These are phyloP conservation scores for Candida tropicalis DNA, from an alignment of 1,139 yeast genomes.

Conservation along the genomic window DNA sequence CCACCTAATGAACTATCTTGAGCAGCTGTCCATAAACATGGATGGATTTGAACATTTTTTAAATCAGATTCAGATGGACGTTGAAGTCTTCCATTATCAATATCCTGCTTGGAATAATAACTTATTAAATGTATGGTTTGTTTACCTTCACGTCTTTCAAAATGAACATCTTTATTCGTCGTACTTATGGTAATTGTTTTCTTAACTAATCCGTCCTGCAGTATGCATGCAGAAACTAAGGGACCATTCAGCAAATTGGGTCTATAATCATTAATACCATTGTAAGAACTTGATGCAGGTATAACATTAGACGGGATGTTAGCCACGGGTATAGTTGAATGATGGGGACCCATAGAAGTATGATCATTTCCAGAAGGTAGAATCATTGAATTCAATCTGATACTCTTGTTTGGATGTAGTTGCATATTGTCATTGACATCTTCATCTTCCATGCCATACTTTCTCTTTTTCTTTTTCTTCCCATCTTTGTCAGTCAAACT, in stretches of 20 bases:
- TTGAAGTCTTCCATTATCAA: constrained; percentile 53
- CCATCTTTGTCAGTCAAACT: constrained; percentile 36
- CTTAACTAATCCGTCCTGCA: constrained; percentile 79
- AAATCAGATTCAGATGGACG: constrained; percentile 64
- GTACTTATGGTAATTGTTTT: constrained; percentile 72
- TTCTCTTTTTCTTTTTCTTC: constrained; percentile 34
- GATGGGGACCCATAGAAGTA: too few relatives aligned
- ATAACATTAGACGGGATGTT: constrained; percentile 13
- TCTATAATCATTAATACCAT: constrained; percentile 13
- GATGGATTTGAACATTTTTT: constrained; percentile 53
- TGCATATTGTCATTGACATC: constrained; percentile 11
- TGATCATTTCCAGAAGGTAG: background rate
- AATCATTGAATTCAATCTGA: background rate
- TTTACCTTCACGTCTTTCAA: constrained; percentile 29
- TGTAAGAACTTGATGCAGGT: constrained; percentile 17
- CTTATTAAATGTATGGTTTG: constrained; percentile 75
- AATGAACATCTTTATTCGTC: constrained; percentile 36
- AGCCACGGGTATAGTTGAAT: constrained; percentile 1
- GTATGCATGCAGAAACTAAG: constrained; percentile 61
- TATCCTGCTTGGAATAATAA: constrained; percentile 78
- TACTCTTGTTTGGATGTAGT: background rate
- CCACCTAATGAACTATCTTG: constrained; percentile 65
- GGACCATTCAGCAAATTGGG: constrained; percentile 48
- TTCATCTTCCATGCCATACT: constrained; percentile 20
- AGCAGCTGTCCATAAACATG: constrained; percentile 61